Base-by-base conservation (phyloP, 2,329 filamentous ascomycete species). In the Botrytis tulipae region DNA sequence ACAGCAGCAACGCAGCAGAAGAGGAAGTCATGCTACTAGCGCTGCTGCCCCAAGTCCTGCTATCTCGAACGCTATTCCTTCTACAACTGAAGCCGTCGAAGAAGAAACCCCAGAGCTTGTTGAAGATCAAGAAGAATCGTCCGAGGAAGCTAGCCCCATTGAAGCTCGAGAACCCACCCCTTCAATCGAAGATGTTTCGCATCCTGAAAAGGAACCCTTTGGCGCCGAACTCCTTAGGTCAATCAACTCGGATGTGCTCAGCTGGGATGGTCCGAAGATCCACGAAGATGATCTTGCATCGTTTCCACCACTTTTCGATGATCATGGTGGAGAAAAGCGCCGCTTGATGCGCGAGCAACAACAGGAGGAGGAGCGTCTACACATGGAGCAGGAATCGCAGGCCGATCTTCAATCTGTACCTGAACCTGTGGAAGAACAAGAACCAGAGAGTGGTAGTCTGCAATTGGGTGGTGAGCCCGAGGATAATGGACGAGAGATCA, bases 381-480 rank as follows among this genome's bases (percentile, higher is more conserved):
- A 86, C 73, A 82, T 84, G 29, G 88, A 91, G 78, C 83, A 85
- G 61, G 87, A 89, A 75, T 83, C 83, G 5, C 87, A 89, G 76
- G 83, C 85, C 65, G 82, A 87, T 37, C 79, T 88, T 32, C 85
- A 86, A 76, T 84, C 85, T 37, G 82, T 84, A 25, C 79, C 82
- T 35, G 82, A 82, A 60, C 82, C 83, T 6, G 85, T 87, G 62
- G 86, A 87, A 42, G 94, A 97, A 76, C 93, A 93, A 73, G 91
- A 92, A 73, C 89, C 90, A 1, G 94, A 96, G 82, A 92, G 92
- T 77, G 89, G 90, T 22, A 98, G 95, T 81, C 86, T 96, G 73
- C 95, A 97, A 74, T 87, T 98, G 29, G 95, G 95, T 73, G 95
- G 95, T 61, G 95, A 98, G 81, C 95, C 95, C 0, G 95, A 98